These are phyloP conservation scores for Arthrobotrys megalospora DNA, from an alignment of 2,329 filamentous ascomycete genomes.

Conservation along the genomic window DNA sequence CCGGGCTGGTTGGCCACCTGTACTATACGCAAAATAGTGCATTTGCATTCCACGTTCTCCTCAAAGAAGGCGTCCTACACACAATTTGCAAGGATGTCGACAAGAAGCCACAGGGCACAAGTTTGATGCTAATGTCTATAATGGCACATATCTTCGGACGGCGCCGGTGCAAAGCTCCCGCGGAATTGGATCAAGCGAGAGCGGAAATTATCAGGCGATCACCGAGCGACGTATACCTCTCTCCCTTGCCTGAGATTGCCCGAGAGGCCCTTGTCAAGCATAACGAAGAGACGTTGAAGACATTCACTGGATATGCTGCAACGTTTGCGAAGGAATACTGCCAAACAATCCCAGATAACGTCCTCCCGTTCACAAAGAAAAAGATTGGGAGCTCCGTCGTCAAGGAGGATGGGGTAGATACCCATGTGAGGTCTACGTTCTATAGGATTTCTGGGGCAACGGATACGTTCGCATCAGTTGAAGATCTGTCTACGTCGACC, in stretches of 20 bases:
- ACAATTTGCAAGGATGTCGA: constrained; percentile 75
- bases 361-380: constrained; percentile 73
- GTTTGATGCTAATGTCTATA: constrained; percentile 77
- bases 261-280: constrained; percentile 74
- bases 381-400: constrained; percentile 30
- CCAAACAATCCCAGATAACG: constrained; percentile 70
- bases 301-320: constrained; percentile 74
- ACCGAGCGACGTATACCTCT: constrained; percentile 77
- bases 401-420: constrained; percentile 60
- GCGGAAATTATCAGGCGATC: constrained; percentile 71
- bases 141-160: constrained; percentile 81
- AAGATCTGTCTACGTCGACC: constrained; percentile 77
- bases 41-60: constrained; percentile 82
- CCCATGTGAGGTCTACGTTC: constrained; percentile 75
- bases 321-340: constrained; percentile 79
- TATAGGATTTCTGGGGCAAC: constrained; percentile 78
- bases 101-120: constrained; percentile 70
- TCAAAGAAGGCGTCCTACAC: constrained; percentile 80
- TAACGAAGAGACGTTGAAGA: constrained; percentile 75
- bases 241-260: constrained; percentile 74
- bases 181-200: constrained; percentile 68
- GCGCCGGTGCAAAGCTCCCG: constrained; percentile 55
- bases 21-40: constrained; percentile 83
- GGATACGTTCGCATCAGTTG: constrained; percentile 76
- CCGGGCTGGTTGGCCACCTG: constrained; percentile 78